Conservation (phyloP, 192 early-diverging fungal genomes). For the Chytriomyces sp. region DNA sequence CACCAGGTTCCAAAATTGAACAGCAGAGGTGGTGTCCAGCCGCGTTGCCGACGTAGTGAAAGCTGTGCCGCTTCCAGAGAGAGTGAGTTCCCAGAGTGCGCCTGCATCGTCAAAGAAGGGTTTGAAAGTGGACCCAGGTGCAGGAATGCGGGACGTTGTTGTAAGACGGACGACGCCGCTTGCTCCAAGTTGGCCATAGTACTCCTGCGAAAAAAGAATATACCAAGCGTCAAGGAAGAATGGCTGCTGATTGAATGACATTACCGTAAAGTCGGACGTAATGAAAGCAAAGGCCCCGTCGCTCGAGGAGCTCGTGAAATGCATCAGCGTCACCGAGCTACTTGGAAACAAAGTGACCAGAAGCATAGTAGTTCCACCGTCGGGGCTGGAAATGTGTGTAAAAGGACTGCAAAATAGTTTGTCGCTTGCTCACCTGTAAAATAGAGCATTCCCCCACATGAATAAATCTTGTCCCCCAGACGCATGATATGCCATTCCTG, state of each 20-base stretch:
- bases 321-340: not conserved
- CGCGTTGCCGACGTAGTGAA: not conserved
- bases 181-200: slow-evolving; percentile 8
- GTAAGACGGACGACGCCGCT: not conserved
- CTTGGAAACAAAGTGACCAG: not conserved
- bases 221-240: not conserved
- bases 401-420: not conserved
- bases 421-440: slow-evolving; percentile 1
- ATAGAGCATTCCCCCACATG: slow-evolving; percentile 18
- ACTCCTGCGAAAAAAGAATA: not conserved
- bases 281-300: slow-evolving; percentile 19
- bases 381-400: not conserved
- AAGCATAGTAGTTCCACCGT: slow-evolving; percentile 9
- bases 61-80: not conserved
- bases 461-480: slow-evolving; percentile 13
- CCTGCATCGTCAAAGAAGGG: slow-evolving; percentile 4
- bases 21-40: not conserved
- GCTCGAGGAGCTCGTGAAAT: slow-evolving; percentile 15
- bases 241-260: not conserved
- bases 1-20: not conserved
- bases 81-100: not conserved
- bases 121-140: not conserved
- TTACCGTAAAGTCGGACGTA: slow-evolving; percentile 9
- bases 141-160: not conserved
- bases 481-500: slow-evolving; percentile 17